Conservation (phyloP, 108 stramenopile genomes). For the Cyclostephanos tholiformis region DNA sequence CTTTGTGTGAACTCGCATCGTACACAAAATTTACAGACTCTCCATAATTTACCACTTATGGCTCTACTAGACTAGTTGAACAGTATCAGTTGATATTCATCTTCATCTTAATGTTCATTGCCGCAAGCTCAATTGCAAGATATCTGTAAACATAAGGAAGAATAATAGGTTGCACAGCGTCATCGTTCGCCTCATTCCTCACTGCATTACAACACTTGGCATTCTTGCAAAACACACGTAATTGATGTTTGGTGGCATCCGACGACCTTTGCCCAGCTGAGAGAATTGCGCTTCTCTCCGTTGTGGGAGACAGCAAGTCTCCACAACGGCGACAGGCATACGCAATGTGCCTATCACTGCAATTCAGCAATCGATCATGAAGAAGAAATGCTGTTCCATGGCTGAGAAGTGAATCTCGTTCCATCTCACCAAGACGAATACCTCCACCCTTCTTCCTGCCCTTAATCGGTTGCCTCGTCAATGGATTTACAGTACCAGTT, state of each 20-base stretch:
- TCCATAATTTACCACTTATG: no score
- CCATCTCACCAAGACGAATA: slow-evolving; percentile 99
- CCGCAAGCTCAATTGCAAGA: slow-evolving; percentile 97
- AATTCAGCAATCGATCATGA: slow-evolving; percentile 94
- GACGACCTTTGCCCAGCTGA: slow-evolving; percentile 75
- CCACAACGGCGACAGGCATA: slow-evolving; percentile 93
- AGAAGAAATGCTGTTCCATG: slow-evolving; percentile 96
- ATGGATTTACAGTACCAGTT: slow-evolving; percentile 93
- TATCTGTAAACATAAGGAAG: slow-evolving; percentile 99
- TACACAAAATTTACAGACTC: no score
- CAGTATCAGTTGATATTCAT: slow-evolving; percentile 66
- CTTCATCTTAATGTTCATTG: slow-evolving; percentile 96
- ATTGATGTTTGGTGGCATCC: slow-evolving; percentile 72
- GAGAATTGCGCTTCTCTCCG: slow-evolving; percentile 76
- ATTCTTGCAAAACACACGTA: slow-evolving; percentile 82
- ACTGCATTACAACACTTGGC: slow-evolving; percentile 72
- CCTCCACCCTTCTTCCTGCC: slow-evolving; percentile 98
- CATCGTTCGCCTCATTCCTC: slow-evolving; percentile 74
- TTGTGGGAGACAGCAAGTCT: slow-evolving; percentile 82
- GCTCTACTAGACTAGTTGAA: no score
- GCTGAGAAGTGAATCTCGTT: slow-evolving; percentile 95
- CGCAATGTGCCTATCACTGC: slow-evolving; percentile 94
- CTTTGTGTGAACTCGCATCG: no score
- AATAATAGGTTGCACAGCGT: slow-evolving; percentile 84
- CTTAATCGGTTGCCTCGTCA: slow-evolving; percentile 99